A percentile compares a stretch with the other conserved stretches of the same genome.
Evolutionary conservation across 2,329 filamentous ascomycete species (phyloP).

Genomic region (Reticulascus tulasneorum): DNA sequence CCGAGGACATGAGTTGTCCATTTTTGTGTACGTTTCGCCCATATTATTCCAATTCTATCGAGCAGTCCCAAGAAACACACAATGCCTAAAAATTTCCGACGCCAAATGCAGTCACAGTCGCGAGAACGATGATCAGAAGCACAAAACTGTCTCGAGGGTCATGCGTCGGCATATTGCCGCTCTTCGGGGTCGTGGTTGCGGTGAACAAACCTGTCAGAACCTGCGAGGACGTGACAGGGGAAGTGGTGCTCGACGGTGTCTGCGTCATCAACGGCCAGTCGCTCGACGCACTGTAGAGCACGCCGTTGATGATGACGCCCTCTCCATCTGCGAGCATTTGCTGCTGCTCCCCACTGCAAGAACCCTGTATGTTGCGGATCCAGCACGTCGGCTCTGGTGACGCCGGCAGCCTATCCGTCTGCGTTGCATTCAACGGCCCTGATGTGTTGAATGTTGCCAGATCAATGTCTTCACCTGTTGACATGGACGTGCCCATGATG

Average conservation of each 20-base stretch:
- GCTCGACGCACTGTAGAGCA: slow-evolving; percentile 41
- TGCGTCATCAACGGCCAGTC: slow-evolving; percentile 36
- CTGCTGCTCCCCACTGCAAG: slow-evolving; percentile 50
- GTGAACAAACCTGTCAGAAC: slow-evolving; percentile 29
- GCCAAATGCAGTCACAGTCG: slow-evolving; percentile 3
- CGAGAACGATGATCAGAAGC: slow-evolving; percentile 20
- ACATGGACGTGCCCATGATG: slow-evolving; percentile 50
- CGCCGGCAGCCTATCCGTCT: slow-evolving; percentile 47
- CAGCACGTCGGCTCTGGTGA: slow-evolving; percentile 55
- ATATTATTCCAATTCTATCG: no score
- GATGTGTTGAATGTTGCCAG: slow-evolving; percentile 50
- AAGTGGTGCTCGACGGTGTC: slow-evolving; percentile 16
- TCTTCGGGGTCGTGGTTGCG: slow-evolving; percentile 28
- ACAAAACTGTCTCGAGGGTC: slow-evolving; percentile 2
- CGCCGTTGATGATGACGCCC: slow-evolving; percentile 57
- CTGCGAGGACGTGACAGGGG: slow-evolving; percentile 16
- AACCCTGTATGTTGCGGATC: slow-evolving; percentile 45
- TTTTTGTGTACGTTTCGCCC: no score
- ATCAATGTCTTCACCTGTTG: slow-evolving; percentile 50
- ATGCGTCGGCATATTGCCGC: not conserved
- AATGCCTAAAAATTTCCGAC: not conserved
- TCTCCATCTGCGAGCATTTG: slow-evolving; percentile 41
- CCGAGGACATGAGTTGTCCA: no score
- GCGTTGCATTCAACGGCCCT: slow-evolving; percentile 54
- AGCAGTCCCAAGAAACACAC: no score